These are phyloP conservation scores for Elsinoe arachidis DNA, from an alignment of 2,329 filamentous ascomycete species.

Conservation along the genomic window DNA sequence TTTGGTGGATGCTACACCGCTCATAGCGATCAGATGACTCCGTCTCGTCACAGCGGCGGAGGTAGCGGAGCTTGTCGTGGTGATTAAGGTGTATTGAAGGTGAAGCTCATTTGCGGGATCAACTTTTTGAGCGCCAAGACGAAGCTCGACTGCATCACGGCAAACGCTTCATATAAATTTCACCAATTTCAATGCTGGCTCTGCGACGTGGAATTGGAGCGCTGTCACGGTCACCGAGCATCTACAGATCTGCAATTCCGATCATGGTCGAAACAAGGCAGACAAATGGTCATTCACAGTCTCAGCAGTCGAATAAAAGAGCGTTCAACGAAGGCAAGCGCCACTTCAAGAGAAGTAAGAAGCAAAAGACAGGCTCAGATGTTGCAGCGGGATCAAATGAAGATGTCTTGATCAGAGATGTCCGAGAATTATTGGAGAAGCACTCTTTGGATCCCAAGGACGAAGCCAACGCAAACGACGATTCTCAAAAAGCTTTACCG, in stretches of 20 bases:
- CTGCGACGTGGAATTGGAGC: neutral
- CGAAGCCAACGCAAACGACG: conserved; percentile 14
- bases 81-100: neutral
- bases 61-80: neutral
- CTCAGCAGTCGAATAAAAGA: conserved; percentile 23
- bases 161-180: conserved; percentile 4
- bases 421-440: conserved; percentile 35
- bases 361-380: conserved; percentile 37
- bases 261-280: conserved; percentile 14
- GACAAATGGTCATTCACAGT: neutral
- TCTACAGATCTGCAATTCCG: neutral
- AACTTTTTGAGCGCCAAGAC: conserved; percentile 16
- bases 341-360: conserved; percentile 39
- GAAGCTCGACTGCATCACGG: conserved; percentile 7
- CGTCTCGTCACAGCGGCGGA: conserved; percentile 6
- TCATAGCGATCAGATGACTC: conserved; percentile 25
- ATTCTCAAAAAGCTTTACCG: conserved; percentile 40
- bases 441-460: conserved; percentile 19
- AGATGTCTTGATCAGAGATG: conserved; percentile 40
- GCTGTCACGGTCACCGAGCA: neutral
- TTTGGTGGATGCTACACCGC: conserved; percentile 33
- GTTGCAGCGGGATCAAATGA: conserved; percentile 40
- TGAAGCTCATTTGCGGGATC: conserved; percentile 6
- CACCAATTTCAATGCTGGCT: neutral
- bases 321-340: conserved; percentile 30